These are phyloP conservation scores for Schizochytrium sp. DNA, from an alignment of 108 stramenopile species.

Conservation along the genomic window DNA sequence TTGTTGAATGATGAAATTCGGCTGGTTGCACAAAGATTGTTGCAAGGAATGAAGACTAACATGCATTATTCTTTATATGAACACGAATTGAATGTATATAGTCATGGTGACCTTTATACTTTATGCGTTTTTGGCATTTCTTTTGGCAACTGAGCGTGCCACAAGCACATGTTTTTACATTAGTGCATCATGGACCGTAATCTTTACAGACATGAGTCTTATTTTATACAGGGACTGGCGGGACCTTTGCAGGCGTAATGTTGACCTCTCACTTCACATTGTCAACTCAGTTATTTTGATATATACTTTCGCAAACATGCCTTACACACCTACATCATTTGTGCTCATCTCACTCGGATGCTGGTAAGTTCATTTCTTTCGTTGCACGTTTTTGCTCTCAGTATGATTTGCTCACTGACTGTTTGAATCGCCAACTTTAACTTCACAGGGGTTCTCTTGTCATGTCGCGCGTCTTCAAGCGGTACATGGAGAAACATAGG, in stretches of 20 bases:
- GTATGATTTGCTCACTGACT: too few relatives aligned
- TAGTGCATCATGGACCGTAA: conserved; percentile 56
- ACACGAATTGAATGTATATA: not conserved
- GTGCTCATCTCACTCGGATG: conserved; percentile 26
- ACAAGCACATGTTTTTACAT: conserved; percentile 53
- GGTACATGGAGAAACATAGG: conserved; percentile 46
- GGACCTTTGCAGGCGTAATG: conserved; percentile 12
- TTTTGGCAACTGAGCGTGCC: conserved; percentile 53
- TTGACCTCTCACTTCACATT: conserved; percentile 31
- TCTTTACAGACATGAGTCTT: conserved; percentile 54
- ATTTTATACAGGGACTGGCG: conserved; percentile 28
- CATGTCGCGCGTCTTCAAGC: conserved; percentile 48
- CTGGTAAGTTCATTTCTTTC: not conserved
- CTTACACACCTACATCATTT: conserved; percentile 46
- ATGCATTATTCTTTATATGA: not conserved
- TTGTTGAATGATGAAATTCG: too few relatives aligned
- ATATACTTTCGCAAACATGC: conserved; percentile 44
- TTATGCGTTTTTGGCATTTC: conserved; percentile 20
- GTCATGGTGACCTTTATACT: conserved; percentile 31
- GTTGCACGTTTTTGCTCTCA: too few relatives aligned
- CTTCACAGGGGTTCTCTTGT: conserved; percentile 24
- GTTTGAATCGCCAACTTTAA: not conserved
- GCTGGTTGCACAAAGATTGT: not conserved
- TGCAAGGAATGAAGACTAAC: not conserved
- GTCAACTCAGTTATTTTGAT: conserved; percentile 40